Evolutionary conservation across 495 filamentous ascomycete species (phyloP), one percentile per base, ranked within the genome.

Genomic region (Schizothecium vesticola): DNA sequence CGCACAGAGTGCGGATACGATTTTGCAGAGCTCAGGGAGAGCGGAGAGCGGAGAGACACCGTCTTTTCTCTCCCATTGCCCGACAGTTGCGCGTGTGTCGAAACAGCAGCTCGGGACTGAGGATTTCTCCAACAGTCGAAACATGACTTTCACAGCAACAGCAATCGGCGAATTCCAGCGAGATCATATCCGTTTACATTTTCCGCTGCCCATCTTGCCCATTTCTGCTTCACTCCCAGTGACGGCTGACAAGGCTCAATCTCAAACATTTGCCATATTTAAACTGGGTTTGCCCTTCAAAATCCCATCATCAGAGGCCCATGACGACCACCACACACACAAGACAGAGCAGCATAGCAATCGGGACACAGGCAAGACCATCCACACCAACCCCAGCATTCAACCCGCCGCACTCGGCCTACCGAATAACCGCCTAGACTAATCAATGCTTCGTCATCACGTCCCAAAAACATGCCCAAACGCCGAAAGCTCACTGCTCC

Each of bases 401-500:
- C 58, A n/a, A 51, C 43, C 19, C 43, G 1, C 19, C 43, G 8
- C 16, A 51, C 16, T 51, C 19, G 6, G 6, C 16, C 43, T 8
- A 13, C 16, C 19, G 43, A 59, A 59, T 59, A 59, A 28, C 58
- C 24, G 24, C 24, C 58, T 9, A 24, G 29, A n/a, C 64, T 56
- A 43, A 59, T 31, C 22, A 56, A 55, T 66, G 26, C 65, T 59
- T 59, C 26, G 11, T 51, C 43, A n/a, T 8, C 43, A 51, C 43
- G 16, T 51, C 43, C 7, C 43, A 51, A 51, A 43, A 51, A 51
- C 43, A 51, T 51, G 43, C 43, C 24, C 43, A 21, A 71, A 69
- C 66, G 65, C 66, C 70, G 31, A 59, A 25, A 59, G 23, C 26
- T n/a, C 58, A 25, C 58, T 65, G n/a, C 13, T 57, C 59, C 21